phyloP scores from a whole-genome alignment of 495 filamentous ascomycete species.

The Penicillium desertorum region DNA sequence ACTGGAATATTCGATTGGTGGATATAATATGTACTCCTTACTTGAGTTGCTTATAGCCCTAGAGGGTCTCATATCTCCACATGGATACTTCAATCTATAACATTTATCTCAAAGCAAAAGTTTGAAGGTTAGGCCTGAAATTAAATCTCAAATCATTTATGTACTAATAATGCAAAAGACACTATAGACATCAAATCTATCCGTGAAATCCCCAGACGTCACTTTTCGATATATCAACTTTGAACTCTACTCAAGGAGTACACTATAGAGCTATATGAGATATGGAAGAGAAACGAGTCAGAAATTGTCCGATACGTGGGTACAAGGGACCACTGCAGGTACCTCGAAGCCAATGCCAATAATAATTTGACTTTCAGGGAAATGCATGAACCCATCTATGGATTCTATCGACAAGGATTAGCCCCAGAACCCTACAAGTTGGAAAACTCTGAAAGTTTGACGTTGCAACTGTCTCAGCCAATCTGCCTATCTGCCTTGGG shows the following conservation, averaged over 20 bases:
- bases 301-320: conserved; percentile 25
- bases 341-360: conserved; percentile 13
- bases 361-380: conserved; percentile 19
- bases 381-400: conserved; percentile 25
- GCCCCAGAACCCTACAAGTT: conserved; percentile 8
- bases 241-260: background rate
- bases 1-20: background rate
- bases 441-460: conserved; percentile 10
- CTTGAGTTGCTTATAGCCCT: background rate
- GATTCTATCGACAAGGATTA: conserved; percentile 14
- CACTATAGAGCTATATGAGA: conserved; percentile 10
- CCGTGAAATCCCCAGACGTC: conserved; percentile 1
- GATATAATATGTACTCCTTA: background rate
- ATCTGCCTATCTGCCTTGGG: background rate
- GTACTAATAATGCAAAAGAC: background rate
- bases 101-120: background rate
- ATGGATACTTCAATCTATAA: background rate
- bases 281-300: conserved; percentile 18
- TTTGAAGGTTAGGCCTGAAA: background rate
- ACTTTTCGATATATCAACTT: conserved; percentile 10
- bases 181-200: background rate
- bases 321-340: conserved; percentile 21
- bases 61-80: background rate
- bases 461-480: conserved; percentile 21
- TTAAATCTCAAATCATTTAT: background rate